A percentile compares a stretch with the other conserved stretches of the same genome.
These are phyloP conservation scores for Fusarium setosum DNA, from an alignment of 2,329 filamentous ascomycete genomes.

Conservation along the genomic window DNA sequence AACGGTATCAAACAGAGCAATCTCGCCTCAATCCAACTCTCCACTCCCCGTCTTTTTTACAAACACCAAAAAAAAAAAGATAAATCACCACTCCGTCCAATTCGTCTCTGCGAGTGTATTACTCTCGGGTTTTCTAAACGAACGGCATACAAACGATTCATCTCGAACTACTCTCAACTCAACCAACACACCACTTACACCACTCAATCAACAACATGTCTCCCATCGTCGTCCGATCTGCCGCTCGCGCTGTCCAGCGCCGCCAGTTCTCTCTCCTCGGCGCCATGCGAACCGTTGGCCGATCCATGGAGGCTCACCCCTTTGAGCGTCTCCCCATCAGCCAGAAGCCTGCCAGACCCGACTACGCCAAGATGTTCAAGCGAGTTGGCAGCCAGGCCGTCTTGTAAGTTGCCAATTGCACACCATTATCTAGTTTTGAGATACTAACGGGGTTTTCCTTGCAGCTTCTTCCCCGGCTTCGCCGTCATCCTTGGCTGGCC, in stretches of 20 bases:
- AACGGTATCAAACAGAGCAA: constrained; percentile 35
- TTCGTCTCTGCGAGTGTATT: constrained; percentile 28
- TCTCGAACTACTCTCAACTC: constrained; percentile 17
- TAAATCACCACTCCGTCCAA: constrained; percentile 32
- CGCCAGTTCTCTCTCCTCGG: constrained; percentile 50
- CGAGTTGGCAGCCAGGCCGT: constrained; percentile 46
- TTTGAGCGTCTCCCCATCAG: constrained; percentile 48
- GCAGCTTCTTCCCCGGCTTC: constrained; percentile 50
- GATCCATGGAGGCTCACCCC: constrained; percentile 50
- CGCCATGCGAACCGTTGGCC: constrained; percentile 47
- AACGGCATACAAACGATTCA: constrained; percentile 17
- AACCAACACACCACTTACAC: constrained; percentile 26
- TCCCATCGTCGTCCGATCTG: constrained; percentile 44
- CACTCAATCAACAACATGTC: constrained; percentile 41
- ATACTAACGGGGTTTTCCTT: constrained; percentile 17
- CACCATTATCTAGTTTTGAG: not conserved
- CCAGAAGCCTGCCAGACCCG: constrained; percentile 42
- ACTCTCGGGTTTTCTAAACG: constrained; percentile 14
- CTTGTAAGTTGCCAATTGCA: constrained; percentile 44
- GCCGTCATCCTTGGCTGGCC: constrained; percentile 51
- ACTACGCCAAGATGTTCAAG: constrained; percentile 48
- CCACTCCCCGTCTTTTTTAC: constrained; percentile 26
- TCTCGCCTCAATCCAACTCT: constrained; percentile 31
- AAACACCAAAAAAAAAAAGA: not conserved
- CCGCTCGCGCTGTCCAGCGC: constrained; percentile 43